Evolutionary conservation across 2,329 filamentous ascomycete species (phyloP), one percentile per base, ranked within the genome.

Genomic region (Ceratocystis colombiana): DNA sequence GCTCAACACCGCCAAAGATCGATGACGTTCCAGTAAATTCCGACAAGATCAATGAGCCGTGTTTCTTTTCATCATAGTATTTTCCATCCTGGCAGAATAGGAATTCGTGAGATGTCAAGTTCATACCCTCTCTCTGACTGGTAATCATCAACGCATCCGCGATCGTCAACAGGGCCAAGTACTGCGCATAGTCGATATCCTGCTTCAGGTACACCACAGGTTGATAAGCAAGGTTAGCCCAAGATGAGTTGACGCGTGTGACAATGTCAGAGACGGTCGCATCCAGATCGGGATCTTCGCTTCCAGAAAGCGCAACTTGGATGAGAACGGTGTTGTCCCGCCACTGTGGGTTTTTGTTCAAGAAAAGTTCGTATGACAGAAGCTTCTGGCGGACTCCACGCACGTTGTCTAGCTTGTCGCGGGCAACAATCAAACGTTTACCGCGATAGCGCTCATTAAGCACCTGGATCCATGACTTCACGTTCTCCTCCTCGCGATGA

Each of bases 111-210:
- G 89, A 92, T 0, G 93, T 96, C 66, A 97, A 77, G 73, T 96
- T 97, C 94, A 97, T 97, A 69, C 93, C 93, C 74, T 97, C 93
- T 64, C 94, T 90, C 71, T 97, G 85, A 73, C 90, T 95, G 1
- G 93, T 95, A 72, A 97, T 94, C 84, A 96, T 94, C 62, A 97
- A 79, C 2, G 88, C 89, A 76, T 97, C 92, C 1, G 93, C 94
- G 64, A 95, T 87, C 2, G 90, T 90, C 61, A 96, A 81, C 6
- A 97, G 79, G 1, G 92, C 93, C n/a, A 97, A 82, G 72, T 96
- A 97, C 73, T 96, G 92, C 0, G 89, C 81, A 73, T 96, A 96
- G 67, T 89, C 87, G 68, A 97, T 94, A 71, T 97, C 93, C 75
- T 97, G 93, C 75, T 95, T 92, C 64, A 97, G 79, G 75, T 96